Evolutionary conservation across 2,329 filamentous ascomycete species (phyloP).

Genomic region (Xylariaceae sp.): DNA sequence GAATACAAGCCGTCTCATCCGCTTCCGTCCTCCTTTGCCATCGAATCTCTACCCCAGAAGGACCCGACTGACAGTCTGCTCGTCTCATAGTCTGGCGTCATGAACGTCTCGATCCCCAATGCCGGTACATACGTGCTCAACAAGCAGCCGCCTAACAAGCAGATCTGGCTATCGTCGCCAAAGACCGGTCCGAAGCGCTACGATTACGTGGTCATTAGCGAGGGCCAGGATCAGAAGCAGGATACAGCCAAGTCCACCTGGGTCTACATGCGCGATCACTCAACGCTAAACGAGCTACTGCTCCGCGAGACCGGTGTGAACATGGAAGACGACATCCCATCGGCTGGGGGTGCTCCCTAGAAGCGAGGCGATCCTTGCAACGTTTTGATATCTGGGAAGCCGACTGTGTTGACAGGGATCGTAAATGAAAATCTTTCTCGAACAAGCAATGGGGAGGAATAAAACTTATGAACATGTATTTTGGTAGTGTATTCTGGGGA

Average conservation of each 20-base stretch:
- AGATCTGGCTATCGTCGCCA: constrained; percentile 93
- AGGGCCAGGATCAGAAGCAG: constrained; percentile 74
- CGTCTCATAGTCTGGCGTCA: constrained; percentile 67
- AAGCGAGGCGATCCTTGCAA: too few relatives aligned
- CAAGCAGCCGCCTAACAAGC: constrained; percentile 97
- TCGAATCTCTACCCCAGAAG: too few relatives aligned
- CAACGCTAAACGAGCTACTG: constrained; percentile 67
- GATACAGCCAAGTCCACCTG: constrained; percentile 70
- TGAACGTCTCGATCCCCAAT: constrained; percentile 67
- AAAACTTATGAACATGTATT: too few relatives aligned
- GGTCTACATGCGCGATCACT: constrained; percentile 85
- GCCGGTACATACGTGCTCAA: constrained; percentile 89
- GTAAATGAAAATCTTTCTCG: too few relatives aligned
- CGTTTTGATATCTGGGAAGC: too few relatives aligned
- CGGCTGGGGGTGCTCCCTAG: too few relatives aligned
- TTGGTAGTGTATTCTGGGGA: too few relatives aligned
- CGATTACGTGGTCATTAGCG: constrained; percentile 76
- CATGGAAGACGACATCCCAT: constrained; percentile 4
- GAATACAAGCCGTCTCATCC: not conserved
- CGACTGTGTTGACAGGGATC: too few relatives aligned
- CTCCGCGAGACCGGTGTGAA: constrained; percentile 71
- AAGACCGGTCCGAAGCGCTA: constrained; percentile 89
- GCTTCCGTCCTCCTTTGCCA: not conserved
- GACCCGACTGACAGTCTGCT: too few relatives aligned
- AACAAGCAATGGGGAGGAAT: too few relatives aligned